A percentile compares a stretch with the other conserved stretches of the same genome.
Evolutionary conservation across 805 yeast species (phyloP).

Genomic region (Suhomyces faveliae): DNA sequence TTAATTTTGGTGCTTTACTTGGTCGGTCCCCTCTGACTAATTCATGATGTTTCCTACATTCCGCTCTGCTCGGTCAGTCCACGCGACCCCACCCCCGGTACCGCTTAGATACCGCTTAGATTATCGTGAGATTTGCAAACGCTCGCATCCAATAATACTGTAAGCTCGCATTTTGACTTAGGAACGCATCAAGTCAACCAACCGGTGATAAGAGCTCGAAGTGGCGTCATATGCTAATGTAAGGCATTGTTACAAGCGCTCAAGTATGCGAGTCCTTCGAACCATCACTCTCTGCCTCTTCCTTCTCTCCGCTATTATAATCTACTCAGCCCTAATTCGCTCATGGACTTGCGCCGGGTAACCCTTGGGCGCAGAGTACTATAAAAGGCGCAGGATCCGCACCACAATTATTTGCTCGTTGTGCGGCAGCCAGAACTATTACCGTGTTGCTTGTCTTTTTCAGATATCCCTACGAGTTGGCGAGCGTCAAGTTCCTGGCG

Average conservation of each 20-base stretch:
- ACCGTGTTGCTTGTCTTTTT: slow-evolving; percentile 54
- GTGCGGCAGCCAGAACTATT: slow-evolving; percentile 54
- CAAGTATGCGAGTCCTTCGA: background rate
- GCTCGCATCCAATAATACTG: background rate
- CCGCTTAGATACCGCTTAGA: background rate
- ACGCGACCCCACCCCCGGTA: background rate
- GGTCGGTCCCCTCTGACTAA: background rate
- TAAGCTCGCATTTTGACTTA: background rate
- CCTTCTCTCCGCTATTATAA: background rate
- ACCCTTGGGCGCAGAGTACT: background rate
- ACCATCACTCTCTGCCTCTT: background rate
- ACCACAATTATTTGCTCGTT: slow-evolving; percentile 16
- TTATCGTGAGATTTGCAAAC: background rate
- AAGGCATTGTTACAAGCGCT: too few relatives aligned
- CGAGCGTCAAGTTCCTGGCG: slow-evolving; percentile 53
- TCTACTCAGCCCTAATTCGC: background rate
- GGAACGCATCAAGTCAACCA: background rate
- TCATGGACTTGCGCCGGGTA: slow-evolving; percentile 11
- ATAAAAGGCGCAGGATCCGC: slow-evolving; percentile 1
- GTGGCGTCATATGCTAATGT: background rate
- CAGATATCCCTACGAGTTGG: slow-evolving; percentile 46
- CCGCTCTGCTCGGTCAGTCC: background rate
- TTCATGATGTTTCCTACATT: background rate
- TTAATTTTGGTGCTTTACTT: too few relatives aligned
- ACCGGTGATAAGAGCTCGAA: too few relatives aligned